Evolutionary conservation across 257 asterid genomes (phyloP), one percentile per base, ranked within the genome.

Genomic region (Hygrophila difformis): DNA sequence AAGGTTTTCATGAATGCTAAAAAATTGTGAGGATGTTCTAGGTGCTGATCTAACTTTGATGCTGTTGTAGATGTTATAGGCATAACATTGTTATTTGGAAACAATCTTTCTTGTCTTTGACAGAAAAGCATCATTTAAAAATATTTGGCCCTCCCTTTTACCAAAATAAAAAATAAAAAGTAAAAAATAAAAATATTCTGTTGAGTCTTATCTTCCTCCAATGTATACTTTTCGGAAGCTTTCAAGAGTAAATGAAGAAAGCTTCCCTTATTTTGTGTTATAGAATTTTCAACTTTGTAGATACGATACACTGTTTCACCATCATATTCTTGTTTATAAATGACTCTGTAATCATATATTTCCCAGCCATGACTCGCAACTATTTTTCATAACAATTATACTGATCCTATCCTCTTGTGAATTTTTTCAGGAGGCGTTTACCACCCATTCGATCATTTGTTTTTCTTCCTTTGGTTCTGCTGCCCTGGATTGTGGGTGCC

Each of bases 401-500:
- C 60, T 57, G 15, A 52, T 51, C 51, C 21, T 46, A 46, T 47
- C 26, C 17, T 55, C 57, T 65, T 57, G 44, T 57, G 55, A 66
- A 47, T 35, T 73, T 35, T 35, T 73, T 35, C 91, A 85, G 95
- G 93, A 78, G 93, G 70, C 85, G 77, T 39, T 67, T 85, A 57
- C 85, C 95, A 47, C 91, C 87, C 12, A 61, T 85, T 44, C 78
- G 85, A 43, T 73, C 95, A 23, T 65, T 65, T 55, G 44, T 66
- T 51, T 64, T 70, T 59, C 80, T 85, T 55, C 75, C 91, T 9
- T 47, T 81, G 53, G 66, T 76, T 55, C 71, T 85, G 44, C 59
- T 81, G 71, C 95, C 95, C 2, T 85, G 95, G 95, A 65, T 76
- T 59, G 65, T 66, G 37, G 60, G 70, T 54, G 77, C 91, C 50